phyloP scores from a whole-genome alignment of 2,329 filamentous ascomycete genomes.

The Knufia fluminis region DNA sequence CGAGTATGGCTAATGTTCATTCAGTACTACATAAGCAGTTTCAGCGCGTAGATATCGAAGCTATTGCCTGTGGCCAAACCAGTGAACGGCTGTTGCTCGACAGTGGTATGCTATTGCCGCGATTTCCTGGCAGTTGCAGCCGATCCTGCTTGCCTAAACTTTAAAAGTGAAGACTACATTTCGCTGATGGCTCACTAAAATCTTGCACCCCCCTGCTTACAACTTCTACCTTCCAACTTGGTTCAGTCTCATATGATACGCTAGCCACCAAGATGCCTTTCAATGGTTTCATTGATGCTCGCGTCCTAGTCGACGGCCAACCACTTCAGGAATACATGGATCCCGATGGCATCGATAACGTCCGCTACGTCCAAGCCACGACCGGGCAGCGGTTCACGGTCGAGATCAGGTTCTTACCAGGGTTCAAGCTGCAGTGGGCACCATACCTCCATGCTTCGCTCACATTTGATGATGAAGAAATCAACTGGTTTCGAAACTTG shows the following conservation, averaged over 20 bases:
- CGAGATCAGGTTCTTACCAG: constrained; percentile 4
- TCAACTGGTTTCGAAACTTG: neutral
- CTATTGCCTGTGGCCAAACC: too few species aligned
- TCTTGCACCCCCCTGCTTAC: too few species aligned
- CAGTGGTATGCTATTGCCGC: neutral
- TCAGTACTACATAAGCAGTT: constrained; percentile 9
- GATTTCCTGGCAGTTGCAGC: too few species aligned
- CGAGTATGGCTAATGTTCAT: neutral
- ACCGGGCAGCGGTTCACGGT: constrained; percentile 10
- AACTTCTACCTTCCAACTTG: neutral
- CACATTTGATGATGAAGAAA: neutral
- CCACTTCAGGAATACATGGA: constrained; percentile 10
- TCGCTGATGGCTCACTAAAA: too few species aligned
- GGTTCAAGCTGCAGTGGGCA: constrained; percentile 6
- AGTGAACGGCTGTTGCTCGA: neutral
- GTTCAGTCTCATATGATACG: neutral
- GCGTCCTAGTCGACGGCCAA: constrained; percentile 8
- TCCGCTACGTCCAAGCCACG: neutral
- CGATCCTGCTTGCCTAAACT: too few species aligned
- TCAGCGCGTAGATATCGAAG: constrained; percentile 7
- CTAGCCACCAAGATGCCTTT: constrained; percentile 7
- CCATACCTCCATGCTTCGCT: neutral
- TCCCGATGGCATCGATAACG: constrained; percentile 1
- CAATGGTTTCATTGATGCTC: constrained; percentile 8
- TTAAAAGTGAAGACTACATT: too few species aligned